phyloP scores from a whole-genome alignment of 495 filamentous ascomycete species.

The Elasticomyces elasticus region DNA sequence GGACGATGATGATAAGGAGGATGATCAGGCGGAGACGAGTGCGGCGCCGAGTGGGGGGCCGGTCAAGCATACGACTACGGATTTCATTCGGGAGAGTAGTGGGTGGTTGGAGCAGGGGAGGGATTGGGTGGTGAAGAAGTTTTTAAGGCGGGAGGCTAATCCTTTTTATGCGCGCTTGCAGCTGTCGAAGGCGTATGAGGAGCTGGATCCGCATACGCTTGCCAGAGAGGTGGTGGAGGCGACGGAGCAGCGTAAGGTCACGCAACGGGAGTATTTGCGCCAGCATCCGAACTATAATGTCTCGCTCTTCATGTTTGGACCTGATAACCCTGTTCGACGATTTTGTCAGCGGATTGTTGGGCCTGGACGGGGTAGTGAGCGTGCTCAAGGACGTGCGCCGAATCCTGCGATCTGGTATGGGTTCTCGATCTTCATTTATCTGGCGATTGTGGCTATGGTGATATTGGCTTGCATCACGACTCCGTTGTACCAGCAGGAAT shows the following conservation, averaged over 20 bases:
- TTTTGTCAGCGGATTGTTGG: constrained; percentile 87
- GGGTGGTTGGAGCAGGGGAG: constrained; percentile 1
- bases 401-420: constrained; percentile 81
- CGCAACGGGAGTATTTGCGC: constrained; percentile 80
- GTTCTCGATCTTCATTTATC: constrained; percentile 90
- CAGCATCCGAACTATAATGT: constrained; percentile 89
- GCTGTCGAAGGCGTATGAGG: constrained; percentile 61
- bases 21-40: neutral
- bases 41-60: neutral
- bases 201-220: constrained; percentile 74
- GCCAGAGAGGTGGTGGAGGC: constrained; percentile 82
- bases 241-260: constrained; percentile 67
- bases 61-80: neutral
- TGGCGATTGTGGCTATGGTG: constrained; percentile 93
- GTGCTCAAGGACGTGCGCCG: constrained; percentile 77
- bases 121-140: constrained; percentile 6
- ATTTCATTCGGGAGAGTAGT: constrained; percentile 6
- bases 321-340: constrained; percentile 62
- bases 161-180: constrained; percentile 84
- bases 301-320: constrained; percentile 76
- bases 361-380: constrained; percentile 73
- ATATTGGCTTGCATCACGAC: constrained; percentile 89
- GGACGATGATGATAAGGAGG: constrained; percentile 48
- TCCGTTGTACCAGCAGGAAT: constrained; percentile 79
- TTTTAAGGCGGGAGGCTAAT: constrained; percentile 61